Base-by-base conservation (phyloP, 345 rosid genomes). In the Mercurialis annua region DNA sequence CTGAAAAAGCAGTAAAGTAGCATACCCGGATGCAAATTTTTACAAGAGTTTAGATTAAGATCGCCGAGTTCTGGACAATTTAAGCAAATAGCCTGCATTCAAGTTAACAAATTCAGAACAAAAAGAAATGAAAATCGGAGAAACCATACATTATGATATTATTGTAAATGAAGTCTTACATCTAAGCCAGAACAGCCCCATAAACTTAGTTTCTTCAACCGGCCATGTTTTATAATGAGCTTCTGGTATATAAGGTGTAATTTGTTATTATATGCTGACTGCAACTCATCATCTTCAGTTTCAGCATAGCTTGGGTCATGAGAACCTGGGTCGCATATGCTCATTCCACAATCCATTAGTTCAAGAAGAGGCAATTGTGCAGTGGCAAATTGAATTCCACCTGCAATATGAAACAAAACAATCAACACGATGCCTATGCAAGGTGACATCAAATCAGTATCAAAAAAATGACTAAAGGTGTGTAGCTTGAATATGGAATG, bases 121-220 rank as follows among this genome's bases (percentile, higher is more conserved):
- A 48, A 18, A 8, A 57, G n/a, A 20, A 56, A 52, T 14, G 30
- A 31, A 44, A 67, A 56, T 65, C 46, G 50, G 26, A 16, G 24
- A 60, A 73, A 24, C 36, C 33, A 47, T 44, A 21, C 51, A 53
- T 20, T 21, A 34, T 6, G 11, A 38, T 61, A 21, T 65, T 30
- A 21, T 48, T 31, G 31, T 18, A 10, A 62, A 51, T 52, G 26
- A 68, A 74, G 31, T 57, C 96, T 88, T 76, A 95, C 99, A 71
- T 95, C 98, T 79, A 95, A 83, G 60, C 96, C 90, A 46, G 91
- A 88, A 83, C 99, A 92, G 38, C 99, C 99, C 98, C 99, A 95
- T 69, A 95, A 82, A 76, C 99, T 95, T 75, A 95, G 90, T 69
- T 87, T 92, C 73, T 81, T 90, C 68, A 95, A 77, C 31, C 84